Conservation (phyloP, 2,329 filamentous ascomycete genomes). For the Helminthosporium solani region DNA sequence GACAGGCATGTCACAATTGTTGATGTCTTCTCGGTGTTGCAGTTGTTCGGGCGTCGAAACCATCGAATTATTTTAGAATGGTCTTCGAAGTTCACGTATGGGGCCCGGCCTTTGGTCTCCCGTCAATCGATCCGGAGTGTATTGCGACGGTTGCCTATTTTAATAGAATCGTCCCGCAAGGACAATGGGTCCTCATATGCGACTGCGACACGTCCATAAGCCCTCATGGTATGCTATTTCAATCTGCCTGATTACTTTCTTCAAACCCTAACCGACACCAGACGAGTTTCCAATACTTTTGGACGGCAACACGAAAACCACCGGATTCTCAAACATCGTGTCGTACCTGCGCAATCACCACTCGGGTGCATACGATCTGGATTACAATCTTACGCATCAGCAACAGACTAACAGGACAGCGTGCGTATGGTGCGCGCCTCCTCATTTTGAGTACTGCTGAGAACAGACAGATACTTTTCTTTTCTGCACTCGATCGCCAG, state of each 20-base stretch:
- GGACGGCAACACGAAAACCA: conserved; percentile 57
- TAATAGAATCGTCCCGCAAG: conserved; percentile 58
- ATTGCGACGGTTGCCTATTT: conserved; percentile 80
- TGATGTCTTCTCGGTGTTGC: background rate
- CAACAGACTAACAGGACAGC: conserved; percentile 47
- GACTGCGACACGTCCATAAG: conserved; percentile 66
- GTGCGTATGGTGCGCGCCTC: conserved; percentile 17
- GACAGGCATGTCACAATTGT: background rate
- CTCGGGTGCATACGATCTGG: conserved; percentile 28
- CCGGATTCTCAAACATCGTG: conserved; percentile 63
- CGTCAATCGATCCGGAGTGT: conserved; percentile 90
- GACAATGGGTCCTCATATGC: conserved; percentile 46
- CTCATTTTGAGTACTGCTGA: background rate
- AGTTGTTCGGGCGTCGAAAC: background rate
- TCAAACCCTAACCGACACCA: conserved; percentile 24
- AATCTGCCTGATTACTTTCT: background rate
- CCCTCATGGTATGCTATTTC: conserved; percentile 54
- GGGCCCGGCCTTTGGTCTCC: conserved; percentile 83
- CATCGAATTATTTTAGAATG: conserved; percentile 39
- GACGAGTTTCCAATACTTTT: conserved; percentile 60
- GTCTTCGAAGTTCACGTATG: conserved; percentile 81
- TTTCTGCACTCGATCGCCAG: conserved; percentile 75
- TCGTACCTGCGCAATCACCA: conserved; percentile 51
- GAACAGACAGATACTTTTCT: conserved; percentile 50
- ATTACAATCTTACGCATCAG: conserved; percentile 28